Percentiles rank a stretch among this genome's conserved stretches.
These are phyloP conservation scores for Talaromyces proteolyticus DNA, from an alignment of 495 filamentous ascomycete species.

Conservation along the genomic window DNA sequence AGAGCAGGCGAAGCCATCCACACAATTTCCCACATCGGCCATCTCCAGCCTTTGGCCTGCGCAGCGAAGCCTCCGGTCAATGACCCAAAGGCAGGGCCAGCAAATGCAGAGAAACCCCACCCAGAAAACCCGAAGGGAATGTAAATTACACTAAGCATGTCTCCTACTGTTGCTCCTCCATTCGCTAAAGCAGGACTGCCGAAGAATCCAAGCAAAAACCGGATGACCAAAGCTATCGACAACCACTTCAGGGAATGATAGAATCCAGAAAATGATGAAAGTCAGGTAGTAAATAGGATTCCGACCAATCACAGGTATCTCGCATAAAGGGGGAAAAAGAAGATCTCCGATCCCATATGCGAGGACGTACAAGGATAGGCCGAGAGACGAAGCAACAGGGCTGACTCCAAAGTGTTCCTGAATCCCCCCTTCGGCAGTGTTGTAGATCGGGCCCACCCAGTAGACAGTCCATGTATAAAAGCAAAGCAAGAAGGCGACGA, in stretches of 20 bases:
- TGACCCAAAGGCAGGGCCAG: conserved; percentile 36
- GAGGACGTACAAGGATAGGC: conserved; percentile 43
- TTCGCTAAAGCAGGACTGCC: conserved; percentile 43
- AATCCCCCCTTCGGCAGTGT: conserved; percentile 24
- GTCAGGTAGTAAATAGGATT: conserved; percentile 42
- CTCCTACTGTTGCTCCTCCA: conserved; percentile 21
- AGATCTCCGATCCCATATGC: conserved; percentile 31
- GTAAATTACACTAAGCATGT: conserved; percentile 28
- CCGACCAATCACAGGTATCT: conserved; percentile 44
- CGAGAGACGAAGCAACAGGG: conserved; percentile 37
- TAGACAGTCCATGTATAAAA: conserved; percentile 41
- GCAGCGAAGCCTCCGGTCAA: conserved; percentile 33
- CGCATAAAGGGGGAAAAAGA: conserved; percentile 42
- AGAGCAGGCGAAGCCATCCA: not conserved
- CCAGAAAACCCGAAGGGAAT: conserved; percentile 1
- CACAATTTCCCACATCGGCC: conserved; percentile 39
- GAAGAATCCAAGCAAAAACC: conserved; percentile 47
- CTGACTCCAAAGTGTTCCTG: conserved; percentile 37
- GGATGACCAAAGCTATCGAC: conserved; percentile 46
- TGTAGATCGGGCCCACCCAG: conserved; percentile 38
- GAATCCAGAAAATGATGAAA: conserved; percentile 42
- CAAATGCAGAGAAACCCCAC: conserved; percentile 27
- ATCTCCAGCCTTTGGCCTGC: conserved; percentile 35
- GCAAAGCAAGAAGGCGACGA: conserved; percentile 20
- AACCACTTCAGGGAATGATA: conserved; percentile 38